phyloP scores from a whole-genome alignment of 2,329 filamentous ascomycete species.

The Diaporthe helianthi region DNA sequence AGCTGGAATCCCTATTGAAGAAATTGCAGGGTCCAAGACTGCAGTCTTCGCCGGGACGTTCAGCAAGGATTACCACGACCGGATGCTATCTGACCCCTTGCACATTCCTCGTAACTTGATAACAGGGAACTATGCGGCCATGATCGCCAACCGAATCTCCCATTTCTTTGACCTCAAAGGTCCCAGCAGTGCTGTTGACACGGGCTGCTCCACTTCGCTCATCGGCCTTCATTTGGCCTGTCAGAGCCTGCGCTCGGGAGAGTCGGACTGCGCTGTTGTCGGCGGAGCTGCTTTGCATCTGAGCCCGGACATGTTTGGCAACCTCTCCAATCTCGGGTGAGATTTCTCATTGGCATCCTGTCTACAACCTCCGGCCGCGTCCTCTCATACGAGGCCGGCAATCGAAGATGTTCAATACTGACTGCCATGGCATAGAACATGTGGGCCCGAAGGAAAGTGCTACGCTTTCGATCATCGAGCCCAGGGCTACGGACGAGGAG shows the following conservation, averaged over 20 bases:
- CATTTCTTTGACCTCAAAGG: slow-evolving; percentile 51
- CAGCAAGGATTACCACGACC: slow-evolving; percentile 43
- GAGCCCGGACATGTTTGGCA: slow-evolving; percentile 35
- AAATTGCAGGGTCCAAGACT: slow-evolving; percentile 43
- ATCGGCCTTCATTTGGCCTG: slow-evolving; percentile 39
- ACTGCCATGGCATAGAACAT: not conserved
- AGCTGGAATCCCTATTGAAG: slow-evolving; percentile 33
- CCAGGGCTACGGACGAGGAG: slow-evolving; percentile 1
- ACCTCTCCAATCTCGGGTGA: not conserved
- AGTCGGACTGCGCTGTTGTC: slow-evolving; percentile 34
- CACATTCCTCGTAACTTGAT: slow-evolving; percentile 41
- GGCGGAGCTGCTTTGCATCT: slow-evolving; percentile 38
- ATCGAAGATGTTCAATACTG: not conserved
- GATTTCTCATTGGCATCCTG: not conserved
- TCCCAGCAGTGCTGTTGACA: slow-evolving; percentile 52
- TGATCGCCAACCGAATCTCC: slow-evolving; percentile 50
- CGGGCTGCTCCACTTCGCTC: slow-evolving; percentile 53
- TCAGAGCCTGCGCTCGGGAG: not conserved
- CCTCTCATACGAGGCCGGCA: too few relatives aligned
- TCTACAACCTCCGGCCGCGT: too few relatives aligned
- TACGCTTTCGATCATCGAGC: not conserved
- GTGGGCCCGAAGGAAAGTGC: slow-evolving; percentile 18
- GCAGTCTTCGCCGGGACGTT: slow-evolving; percentile 44
- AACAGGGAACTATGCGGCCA: slow-evolving; percentile 45
- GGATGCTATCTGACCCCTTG: slow-evolving; percentile 38